Percentiles rank a stretch among this genome's conserved stretches.
These are phyloP conservation scores for Cytospora chrysosperma DNA, from an alignment of 2,329 filamentous ascomycete species.

Conservation along the genomic window DNA sequence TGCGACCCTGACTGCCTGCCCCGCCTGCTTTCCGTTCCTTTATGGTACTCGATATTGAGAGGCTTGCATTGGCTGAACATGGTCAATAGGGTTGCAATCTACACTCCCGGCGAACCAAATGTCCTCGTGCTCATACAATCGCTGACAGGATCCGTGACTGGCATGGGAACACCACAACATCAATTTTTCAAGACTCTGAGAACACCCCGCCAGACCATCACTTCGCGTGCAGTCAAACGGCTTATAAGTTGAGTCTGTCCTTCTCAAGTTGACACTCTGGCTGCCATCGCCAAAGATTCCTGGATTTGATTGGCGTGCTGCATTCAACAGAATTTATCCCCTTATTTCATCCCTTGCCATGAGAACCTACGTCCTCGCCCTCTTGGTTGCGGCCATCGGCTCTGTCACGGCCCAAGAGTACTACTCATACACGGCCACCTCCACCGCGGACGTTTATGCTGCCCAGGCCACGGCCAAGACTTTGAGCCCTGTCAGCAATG, in stretches of 20 bases:
- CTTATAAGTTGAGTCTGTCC: background rate
- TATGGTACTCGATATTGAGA: background rate
- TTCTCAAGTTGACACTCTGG: background rate
- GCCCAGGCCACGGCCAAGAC: constrained; percentile 62
- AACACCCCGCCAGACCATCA: too few species aligned
- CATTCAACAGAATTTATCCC: background rate
- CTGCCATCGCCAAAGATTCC: too few species aligned
- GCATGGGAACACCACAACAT: background rate
- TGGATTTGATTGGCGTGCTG: too few species aligned
- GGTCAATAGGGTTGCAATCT: constrained; percentile 7
- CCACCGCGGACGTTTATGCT: constrained; percentile 48
- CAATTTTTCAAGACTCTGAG: background rate
- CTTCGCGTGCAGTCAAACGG: background rate
- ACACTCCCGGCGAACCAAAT: constrained; percentile 14
- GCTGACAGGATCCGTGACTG: background rate
- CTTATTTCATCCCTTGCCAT: constrained; percentile 1
- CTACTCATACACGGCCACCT: constrained; percentile 54
- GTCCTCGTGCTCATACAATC: constrained; percentile 5
- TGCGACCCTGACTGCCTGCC: background rate
- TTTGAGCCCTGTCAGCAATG: constrained; percentile 58
- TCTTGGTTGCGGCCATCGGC: constrained; percentile 20
- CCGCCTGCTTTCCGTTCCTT: background rate
- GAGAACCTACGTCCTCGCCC: constrained; percentile 12
- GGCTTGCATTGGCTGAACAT: constrained; percentile 4
- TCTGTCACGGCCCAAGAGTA: constrained; percentile 30